These are phyloP conservation scores for Dendryphion nanum DNA, from an alignment of 2,329 filamentous ascomycete genomes.

Conservation along the genomic window DNA sequence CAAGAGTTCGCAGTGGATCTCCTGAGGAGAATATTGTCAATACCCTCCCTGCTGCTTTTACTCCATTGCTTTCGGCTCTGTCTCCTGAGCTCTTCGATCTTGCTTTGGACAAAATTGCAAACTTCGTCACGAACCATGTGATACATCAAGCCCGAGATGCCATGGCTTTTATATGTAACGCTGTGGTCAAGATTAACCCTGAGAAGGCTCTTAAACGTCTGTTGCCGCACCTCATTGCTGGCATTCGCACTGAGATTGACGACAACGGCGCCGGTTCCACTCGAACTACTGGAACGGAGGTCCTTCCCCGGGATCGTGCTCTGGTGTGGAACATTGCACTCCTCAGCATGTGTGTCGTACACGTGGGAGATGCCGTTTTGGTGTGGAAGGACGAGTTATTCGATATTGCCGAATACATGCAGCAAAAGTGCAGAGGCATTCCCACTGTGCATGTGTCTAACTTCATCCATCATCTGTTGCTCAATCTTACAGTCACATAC, in stretches of 20 bases:
- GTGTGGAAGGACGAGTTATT: constrained; percentile 87
- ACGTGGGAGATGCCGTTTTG: constrained; percentile 86
- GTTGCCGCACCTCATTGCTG: constrained; percentile 83
- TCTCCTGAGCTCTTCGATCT: constrained; percentile 93
- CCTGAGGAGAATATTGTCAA: constrained; percentile 98
- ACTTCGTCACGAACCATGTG: constrained; percentile 90
- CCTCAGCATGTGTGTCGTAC: constrained; percentile 96
- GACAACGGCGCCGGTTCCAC: constrained; percentile 95
- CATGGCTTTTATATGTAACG: constrained; percentile 98
- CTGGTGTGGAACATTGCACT: constrained; percentile 97
- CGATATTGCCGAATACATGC: constrained; percentile 92
- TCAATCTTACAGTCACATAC: constrained; percentile 93
- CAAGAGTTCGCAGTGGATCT: constrained; percentile 81
- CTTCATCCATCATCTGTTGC: constrained; percentile 91
- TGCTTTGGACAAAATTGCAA: constrained; percentile 84
- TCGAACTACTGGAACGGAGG: constrained; percentile 87
- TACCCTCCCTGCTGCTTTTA: constrained; percentile 85
- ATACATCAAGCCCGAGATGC: constrained; percentile 96
- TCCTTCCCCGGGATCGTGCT: constrained; percentile 86
- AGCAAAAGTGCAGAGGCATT: constrained; percentile 88
- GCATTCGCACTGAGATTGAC: constrained; percentile 94
- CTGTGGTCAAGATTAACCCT: constrained; percentile 91
- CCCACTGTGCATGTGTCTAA: constrained; percentile 96
- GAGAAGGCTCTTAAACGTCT: constrained; percentile 90
- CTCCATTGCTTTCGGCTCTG: constrained; percentile 83